These are phyloP conservation scores for Dipsacomyces acuminosporus DNA, from an alignment of 371 early-diverging fungal species.

Conservation along the genomic window DNA sequence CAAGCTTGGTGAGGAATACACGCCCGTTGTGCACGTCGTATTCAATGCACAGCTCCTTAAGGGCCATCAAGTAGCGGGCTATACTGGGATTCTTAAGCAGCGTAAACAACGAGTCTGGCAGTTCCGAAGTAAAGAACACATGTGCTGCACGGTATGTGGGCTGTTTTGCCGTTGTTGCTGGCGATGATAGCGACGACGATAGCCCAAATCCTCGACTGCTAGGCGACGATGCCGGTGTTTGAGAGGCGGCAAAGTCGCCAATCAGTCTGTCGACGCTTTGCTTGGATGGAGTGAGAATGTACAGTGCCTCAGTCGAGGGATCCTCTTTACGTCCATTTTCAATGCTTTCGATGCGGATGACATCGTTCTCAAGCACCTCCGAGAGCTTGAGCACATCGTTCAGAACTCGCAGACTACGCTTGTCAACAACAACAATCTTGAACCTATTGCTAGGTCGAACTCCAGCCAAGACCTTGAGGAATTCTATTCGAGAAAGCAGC, in stretches of 20 bases:
- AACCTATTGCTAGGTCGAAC: conserved; percentile 44
- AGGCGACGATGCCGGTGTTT: background rate
- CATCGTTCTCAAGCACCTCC: conserved; percentile 65
- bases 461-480: conserved; percentile 38
- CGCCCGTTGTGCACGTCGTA: conserved; percentile 51
- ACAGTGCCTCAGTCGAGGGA: conserved; percentile 84
- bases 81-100: conserved; percentile 56
- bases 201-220: conserved; percentile 1
- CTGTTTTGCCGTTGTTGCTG: conserved; percentile 5
- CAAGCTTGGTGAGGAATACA: conserved; percentile 37
- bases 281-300: conserved; percentile 79
- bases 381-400: conserved; percentile 56
- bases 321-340: conserved; percentile 77
- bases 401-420: conserved; percentile 54
- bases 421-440: conserved; percentile 68
- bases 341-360: conserved; percentile 63
- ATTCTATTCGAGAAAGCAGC: conserved; percentile 38
- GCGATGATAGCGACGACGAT: conserved; percentile 1
- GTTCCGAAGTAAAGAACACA: conserved; percentile 70
- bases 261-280: conserved; percentile 73
- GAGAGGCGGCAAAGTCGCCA: conserved; percentile 63
- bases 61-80: conserved; percentile 56
- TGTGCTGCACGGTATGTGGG: conserved; percentile 76
- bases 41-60: conserved; percentile 76
- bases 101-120: conserved; percentile 58